Conservation (phyloP, 139 green algal species). For the Mesostigma viride region DNA sequence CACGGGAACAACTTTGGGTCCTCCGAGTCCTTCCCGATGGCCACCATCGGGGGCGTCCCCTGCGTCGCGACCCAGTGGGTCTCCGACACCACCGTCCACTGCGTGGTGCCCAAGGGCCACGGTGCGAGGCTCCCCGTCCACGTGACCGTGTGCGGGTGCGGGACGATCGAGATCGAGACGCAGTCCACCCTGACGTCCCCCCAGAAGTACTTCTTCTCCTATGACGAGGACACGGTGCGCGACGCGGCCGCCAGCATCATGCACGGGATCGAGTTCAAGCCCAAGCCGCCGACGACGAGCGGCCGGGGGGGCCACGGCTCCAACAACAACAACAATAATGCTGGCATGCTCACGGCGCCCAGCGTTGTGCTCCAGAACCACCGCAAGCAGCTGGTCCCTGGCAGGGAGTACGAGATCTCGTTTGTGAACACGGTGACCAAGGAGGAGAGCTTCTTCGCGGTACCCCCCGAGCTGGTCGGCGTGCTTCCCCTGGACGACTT, state of each 20-base stretch:
- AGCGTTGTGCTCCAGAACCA: no score
- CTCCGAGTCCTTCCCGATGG: conserved; percentile 6
- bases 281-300: no score
- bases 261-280: no score
- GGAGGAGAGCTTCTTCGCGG: no score
- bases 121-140: conserved; percentile 11
- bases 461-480: no score
- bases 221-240: conserved; percentile 3
- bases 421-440: background rate
- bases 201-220: background rate
- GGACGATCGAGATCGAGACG: conserved; percentile 1
- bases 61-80: conserved; percentile 9
- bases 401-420: background rate
- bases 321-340: no score
- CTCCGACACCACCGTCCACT: background rate
- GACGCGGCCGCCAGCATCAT: no score
- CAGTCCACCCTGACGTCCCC: background rate
- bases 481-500: no score
- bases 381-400: no score
- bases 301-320: no score
- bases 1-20: conserved; percentile 10
- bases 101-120: conserved; percentile 3
- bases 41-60: conserved; percentile 10
- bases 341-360: no score
- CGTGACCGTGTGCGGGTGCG: conserved; percentile 18